Evolutionary conservation across 306 rosid species (phyloP).

Genomic region (Trichosanthes cucumerina): DNA sequence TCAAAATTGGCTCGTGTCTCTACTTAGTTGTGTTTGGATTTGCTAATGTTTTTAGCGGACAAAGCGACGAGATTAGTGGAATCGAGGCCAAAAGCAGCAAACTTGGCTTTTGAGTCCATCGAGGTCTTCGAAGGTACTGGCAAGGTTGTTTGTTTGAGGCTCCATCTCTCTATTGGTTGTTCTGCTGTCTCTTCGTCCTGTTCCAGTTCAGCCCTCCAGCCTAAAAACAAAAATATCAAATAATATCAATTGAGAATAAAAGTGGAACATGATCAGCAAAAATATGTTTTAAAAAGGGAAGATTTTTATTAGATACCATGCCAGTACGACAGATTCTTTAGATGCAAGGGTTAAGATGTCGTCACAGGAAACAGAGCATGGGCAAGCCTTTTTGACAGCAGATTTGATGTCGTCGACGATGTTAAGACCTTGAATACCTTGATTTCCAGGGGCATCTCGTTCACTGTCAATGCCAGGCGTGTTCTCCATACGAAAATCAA

Average conservation of each 20-base stretch:
- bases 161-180: slow-evolving; percentile 17
- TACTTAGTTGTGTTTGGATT: too few relatives aligned
- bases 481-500: slow-evolving; percentile 12
- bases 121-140: slow-evolving; percentile 6
- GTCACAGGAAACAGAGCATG: slow-evolving; percentile 39
- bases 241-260: too few relatives aligned
- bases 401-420: slow-evolving; percentile 38
- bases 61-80: slow-evolving; percentile 23
- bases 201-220: slow-evolving; percentile 23
- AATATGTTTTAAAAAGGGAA: not conserved
- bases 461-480: slow-evolving; percentile 25
- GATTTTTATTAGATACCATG: not conserved
- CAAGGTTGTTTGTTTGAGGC: slow-evolving; percentile 13
- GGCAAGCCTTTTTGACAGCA: slow-evolving; percentile 30
- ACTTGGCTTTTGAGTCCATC: not conserved
- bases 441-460: slow-evolving; percentile 12
- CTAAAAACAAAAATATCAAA: not conserved
- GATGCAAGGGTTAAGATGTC: slow-evolving; percentile 38
- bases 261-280: not conserved
- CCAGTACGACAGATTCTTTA: slow-evolving; percentile 20
- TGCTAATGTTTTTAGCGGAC: slow-evolving; percentile 26
- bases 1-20: slow-evolving; percentile 12
- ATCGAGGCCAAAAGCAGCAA: slow-evolving; percentile 16
- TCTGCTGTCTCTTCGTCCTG: slow-evolving; percentile 27
- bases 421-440: slow-evolving; percentile 9